Evolutionary conservation across 2,329 filamentous ascomycete genomes (phyloP).

Genomic region (Trichoderma cornu-damae): DNA sequence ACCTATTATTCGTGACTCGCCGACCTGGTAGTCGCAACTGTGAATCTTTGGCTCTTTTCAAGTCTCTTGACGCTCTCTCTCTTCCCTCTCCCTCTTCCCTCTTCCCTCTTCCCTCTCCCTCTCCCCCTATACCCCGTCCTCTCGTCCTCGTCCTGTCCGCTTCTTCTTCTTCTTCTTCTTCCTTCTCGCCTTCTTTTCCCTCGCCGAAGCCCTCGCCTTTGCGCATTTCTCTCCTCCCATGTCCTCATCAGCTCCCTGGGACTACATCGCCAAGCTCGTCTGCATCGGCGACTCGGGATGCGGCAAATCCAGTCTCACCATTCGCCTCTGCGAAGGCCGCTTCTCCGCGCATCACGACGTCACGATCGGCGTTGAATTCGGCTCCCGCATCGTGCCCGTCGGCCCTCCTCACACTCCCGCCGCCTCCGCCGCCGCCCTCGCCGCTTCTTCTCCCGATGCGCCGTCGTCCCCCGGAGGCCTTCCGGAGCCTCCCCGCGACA

Average conservation of each 20-base stretch:
- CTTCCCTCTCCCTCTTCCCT: not conserved
- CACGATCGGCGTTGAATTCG: slow-evolving; percentile 95
- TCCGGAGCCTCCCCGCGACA: slow-evolving; percentile 47
- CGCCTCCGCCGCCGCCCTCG: slow-evolving; percentile 28
- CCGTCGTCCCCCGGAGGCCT: slow-evolving; percentile 37
- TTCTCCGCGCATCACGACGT: slow-evolving; percentile 95
- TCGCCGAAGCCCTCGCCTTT: not conserved
- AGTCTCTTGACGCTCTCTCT: not conserved
- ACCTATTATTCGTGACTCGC: not conserved
- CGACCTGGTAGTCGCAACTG: not conserved
- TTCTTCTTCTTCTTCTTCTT: not conserved
- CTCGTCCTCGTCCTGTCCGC: not conserved
- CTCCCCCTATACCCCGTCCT: not conserved
- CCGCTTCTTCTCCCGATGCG: slow-evolving; percentile 23
- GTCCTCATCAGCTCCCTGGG: slow-evolving; percentile 68
- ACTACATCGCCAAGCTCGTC: slow-evolving; percentile 98
- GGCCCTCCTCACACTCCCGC: slow-evolving; percentile 67
- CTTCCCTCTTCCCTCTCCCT: too few species aligned
- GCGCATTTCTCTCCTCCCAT: slow-evolving; percentile 34
- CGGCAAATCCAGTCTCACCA: slow-evolving; percentile 90
- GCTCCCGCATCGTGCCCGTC: slow-evolving; percentile 85
- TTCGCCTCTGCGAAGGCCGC: slow-evolving; percentile 92
- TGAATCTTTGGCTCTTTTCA: not conserved
- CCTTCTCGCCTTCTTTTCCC: not conserved
- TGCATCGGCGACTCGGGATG: slow-evolving; percentile 95